These are phyloP conservation scores for Syncephalis plumigaleata DNA, from an alignment of 371 early-diverging fungal genomes.

Conservation along the genomic window DNA sequence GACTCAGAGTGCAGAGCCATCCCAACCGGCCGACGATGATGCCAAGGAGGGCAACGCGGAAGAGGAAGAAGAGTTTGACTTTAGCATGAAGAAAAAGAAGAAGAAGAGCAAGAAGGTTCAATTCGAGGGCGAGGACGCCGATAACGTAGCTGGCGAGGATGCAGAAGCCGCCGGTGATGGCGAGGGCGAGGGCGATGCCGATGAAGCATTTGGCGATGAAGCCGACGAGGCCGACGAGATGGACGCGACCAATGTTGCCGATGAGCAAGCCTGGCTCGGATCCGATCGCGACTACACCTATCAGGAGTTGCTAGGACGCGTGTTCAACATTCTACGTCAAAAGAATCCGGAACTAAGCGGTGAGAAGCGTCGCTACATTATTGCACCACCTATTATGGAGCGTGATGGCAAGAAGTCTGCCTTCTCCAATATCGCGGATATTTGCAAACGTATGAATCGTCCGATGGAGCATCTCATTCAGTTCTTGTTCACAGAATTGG, in stretches of 20 bases:
- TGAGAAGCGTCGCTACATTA: conserved; percentile 81
- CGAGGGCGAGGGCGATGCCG: conserved; percentile 42
- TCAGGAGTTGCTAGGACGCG: conserved; percentile 80
- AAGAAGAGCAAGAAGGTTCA: conserved; percentile 7
- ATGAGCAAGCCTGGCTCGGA: conserved; percentile 70
- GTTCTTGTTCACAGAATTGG: conserved; percentile 97
- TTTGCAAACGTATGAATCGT: conserved; percentile 86
- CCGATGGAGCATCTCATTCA: conserved; percentile 94
- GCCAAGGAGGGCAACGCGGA: conserved; percentile 19
- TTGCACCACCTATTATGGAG: conserved; percentile 81
- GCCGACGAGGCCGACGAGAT: conserved; percentile 1
- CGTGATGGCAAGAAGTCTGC: conserved; percentile 93
- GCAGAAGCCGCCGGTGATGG: conserved; percentile 46
- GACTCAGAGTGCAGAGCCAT: conserved; percentile 10
- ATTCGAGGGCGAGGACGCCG: conserved; percentile 11
- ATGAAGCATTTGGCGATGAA: conserved; percentile 5
- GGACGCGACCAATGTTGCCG: conserved; percentile 8
- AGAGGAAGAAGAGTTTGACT: conserved; percentile 60
- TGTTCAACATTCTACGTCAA: conserved; percentile 79
- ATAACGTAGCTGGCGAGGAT: conserved; percentile 16
- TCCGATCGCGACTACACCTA: conserved; percentile 91
- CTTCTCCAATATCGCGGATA: conserved; percentile 91
- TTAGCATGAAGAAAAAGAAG: conserved; percentile 22
- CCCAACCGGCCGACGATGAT: conserved; percentile 48
- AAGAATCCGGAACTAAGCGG: conserved; percentile 91